Evolutionary conservation across 441 rosid species (phyloP).

Genomic region (Mallotus japonicus): DNA sequence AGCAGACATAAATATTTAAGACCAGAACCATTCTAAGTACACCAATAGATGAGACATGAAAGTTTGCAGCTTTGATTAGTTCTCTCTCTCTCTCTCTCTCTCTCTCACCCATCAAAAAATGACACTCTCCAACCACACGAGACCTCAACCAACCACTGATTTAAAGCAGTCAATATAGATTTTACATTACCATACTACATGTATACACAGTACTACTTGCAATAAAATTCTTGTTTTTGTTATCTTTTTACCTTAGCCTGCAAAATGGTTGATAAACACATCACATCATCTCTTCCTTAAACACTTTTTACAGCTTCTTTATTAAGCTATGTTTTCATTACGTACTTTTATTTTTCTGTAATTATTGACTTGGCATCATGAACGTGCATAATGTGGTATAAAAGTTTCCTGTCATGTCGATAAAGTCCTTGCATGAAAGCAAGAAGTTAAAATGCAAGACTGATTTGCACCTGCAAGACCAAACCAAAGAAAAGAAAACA

Average conservation of each 20-base stretch:
- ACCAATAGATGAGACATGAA: slow-evolving; percentile 39
- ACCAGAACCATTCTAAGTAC: slow-evolving; percentile 30
- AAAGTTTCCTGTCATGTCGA: not conserved
- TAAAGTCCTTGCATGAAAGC: slow-evolving; percentile 9
- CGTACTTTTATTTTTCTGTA: not conserved
- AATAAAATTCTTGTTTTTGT: too few relatives aligned
- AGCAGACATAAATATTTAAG: slow-evolving; percentile 17
- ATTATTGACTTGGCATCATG: not conserved
- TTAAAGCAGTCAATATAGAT: too few relatives aligned
- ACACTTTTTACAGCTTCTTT: not conserved
- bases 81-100: slow-evolving; percentile 20
- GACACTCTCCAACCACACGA: slow-evolving; percentile 37
- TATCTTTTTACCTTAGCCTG: too few relatives aligned
- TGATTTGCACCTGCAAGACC: not conserved
- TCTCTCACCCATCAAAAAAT: slow-evolving; percentile 9
- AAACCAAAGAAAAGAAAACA: slow-evolving; percentile 2
- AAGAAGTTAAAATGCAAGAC: slow-evolving; percentile 6
- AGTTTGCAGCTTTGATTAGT: slow-evolving; percentile 41
- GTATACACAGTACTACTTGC: too few relatives aligned
- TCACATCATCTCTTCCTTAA: too few relatives aligned
- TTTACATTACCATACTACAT: too few relatives aligned
- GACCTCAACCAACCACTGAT: slow-evolving; percentile 19
- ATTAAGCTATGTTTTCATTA: not conserved
- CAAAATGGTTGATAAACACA: too few relatives aligned
- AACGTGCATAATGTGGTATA: not conserved